These are phyloP conservation scores for Paraphaeosphaeria sporulosa DNA, from an alignment of 2,329 filamentous ascomycete genomes.

Conservation along the genomic window DNA sequence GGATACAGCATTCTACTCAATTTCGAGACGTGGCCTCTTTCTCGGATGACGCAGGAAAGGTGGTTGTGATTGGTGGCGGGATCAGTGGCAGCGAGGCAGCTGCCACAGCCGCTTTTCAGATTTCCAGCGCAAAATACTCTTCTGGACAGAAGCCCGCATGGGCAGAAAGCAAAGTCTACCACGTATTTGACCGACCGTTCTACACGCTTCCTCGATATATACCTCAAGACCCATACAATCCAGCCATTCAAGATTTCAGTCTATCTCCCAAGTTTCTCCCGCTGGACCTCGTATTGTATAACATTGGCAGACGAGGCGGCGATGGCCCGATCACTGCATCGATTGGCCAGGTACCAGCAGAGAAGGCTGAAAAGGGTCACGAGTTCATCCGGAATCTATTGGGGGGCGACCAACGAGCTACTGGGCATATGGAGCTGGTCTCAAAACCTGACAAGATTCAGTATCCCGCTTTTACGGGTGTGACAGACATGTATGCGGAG, in stretches of 20 bases:
- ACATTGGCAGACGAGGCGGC: conserved; percentile 67
- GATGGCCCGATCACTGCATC: conserved; percentile 65
- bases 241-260: conserved; percentile 43
- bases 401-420: conserved; percentile 55
- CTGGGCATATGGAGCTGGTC: conserved; percentile 48
- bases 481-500: conserved; percentile 76
- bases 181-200: conserved; percentile 72
- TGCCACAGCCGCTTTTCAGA: conserved; percentile 72
- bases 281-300: conserved; percentile 75
- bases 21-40: conserved; percentile 36
- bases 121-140: conserved; percentile 69
- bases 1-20: conserved; percentile 38
- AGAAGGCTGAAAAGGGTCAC: conserved; percentile 65
- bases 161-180: conserved; percentile 65
- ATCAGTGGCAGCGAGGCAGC: conserved; percentile 85
- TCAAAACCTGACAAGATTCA: conserved; percentile 51
- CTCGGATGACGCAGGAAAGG: conserved; percentile 57
- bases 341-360: conserved; percentile 69
- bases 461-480: conserved; percentile 70
- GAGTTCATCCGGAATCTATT: conserved; percentile 54
- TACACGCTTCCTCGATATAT: conserved; percentile 72
- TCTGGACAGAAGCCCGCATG: conserved; percentile 48
- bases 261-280: conserved; percentile 69
- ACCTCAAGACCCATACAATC: conserved; percentile 39
- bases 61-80: conserved; percentile 79